Percentiles rank a stretch among this genome's conserved stretches.
Evolutionary conservation across 768 basidiomycete species (phyloP).

Genomic region (Serendipita sp.): DNA sequence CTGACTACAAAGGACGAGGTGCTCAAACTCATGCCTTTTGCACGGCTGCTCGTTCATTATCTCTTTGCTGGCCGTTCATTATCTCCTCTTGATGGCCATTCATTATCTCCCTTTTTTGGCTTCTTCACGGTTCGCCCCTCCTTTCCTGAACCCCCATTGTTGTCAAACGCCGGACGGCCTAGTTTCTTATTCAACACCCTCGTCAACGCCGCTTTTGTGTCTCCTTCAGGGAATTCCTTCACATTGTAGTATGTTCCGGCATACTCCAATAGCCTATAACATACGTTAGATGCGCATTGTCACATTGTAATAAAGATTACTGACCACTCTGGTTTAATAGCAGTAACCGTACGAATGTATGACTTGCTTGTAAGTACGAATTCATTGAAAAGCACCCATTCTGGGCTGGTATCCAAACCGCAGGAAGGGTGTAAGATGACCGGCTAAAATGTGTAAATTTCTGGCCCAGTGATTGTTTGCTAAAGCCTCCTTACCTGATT

Average conservation of each 20-base stretch:
- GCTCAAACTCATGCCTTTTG: not conserved
- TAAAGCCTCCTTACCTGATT: slow-evolving; percentile 42
- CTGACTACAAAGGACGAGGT: not conserved
- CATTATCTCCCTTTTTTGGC: slow-evolving; percentile 8
- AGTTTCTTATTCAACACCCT: slow-evolving; percentile 37
- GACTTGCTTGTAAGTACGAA: slow-evolving; percentile 81
- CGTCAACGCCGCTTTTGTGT: slow-evolving; percentile 50
- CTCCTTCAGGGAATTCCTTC: slow-evolving; percentile 43
- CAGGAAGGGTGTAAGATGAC: slow-evolving; percentile 75
- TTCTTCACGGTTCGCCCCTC: slow-evolving; percentile 11
- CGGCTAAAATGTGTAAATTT: slow-evolving; percentile 26
- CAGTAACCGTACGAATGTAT: slow-evolving; percentile 85
- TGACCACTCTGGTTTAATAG: slow-evolving; percentile 75
- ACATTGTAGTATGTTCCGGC: slow-evolving; percentile 57
- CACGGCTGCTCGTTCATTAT: too few species aligned
- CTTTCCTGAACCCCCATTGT: slow-evolving; percentile 9
- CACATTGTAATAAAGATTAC: slow-evolving; percentile 13
- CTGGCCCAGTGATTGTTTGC: not conserved
- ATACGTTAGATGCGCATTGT: slow-evolving; percentile 6
- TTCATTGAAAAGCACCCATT: slow-evolving; percentile 89
- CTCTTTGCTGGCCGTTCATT: too few species aligned
- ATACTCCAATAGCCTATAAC: slow-evolving; percentile 43
- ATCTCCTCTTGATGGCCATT: not conserved
- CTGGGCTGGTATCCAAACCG: slow-evolving; percentile 71
- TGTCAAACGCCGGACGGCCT: slow-evolving; percentile 25